phyloP scores from a whole-genome alignment of 2,329 filamentous ascomycete species.

The Claviceps sp. region DNA sequence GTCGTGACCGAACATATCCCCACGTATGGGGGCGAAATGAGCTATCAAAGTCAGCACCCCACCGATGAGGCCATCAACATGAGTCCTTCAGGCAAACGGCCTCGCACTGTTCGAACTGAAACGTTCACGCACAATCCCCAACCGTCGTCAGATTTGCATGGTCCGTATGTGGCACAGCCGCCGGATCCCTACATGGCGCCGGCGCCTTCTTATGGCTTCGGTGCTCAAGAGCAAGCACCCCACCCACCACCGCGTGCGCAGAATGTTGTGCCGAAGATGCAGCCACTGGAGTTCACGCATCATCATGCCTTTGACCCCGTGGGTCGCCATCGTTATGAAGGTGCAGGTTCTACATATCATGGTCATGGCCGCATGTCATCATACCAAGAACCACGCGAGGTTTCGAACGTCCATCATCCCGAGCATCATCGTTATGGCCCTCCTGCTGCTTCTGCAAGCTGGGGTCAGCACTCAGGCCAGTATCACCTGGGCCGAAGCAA shows the following conservation, averaged over 20 bases:
- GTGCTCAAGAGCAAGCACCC: background rate
- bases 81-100: conserved; percentile 13
- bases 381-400: background rate
- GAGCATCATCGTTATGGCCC: background rate
- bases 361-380: conserved; percentile 3
- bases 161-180: background rate
- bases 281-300: conserved; percentile 9
- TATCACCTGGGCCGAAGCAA: conserved; percentile 2
- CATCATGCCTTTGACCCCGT: background rate
- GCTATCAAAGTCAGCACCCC: conserved; percentile 1
- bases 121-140: background rate
- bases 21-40: background rate
- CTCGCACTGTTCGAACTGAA: conserved; percentile 7
- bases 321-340: background rate
- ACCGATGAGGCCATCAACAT: conserved; percentile 6
- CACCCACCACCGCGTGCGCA: conserved; percentile 10
- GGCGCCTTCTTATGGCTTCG: conserved; percentile 5
- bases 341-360: background rate
- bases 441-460: background rate
- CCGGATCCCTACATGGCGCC: conserved; percentile 4
- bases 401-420: background rate
- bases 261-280: conserved; percentile 12
- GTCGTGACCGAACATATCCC: conserved; percentile 2
- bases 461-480: background rate
- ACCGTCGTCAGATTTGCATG: background rate